Percentiles rank a stretch among this genome's conserved stretches.
Evolutionary conservation across 1,284 basidiomycete species (phyloP).

Genomic region (Apiotrichum brassicae): DNA sequence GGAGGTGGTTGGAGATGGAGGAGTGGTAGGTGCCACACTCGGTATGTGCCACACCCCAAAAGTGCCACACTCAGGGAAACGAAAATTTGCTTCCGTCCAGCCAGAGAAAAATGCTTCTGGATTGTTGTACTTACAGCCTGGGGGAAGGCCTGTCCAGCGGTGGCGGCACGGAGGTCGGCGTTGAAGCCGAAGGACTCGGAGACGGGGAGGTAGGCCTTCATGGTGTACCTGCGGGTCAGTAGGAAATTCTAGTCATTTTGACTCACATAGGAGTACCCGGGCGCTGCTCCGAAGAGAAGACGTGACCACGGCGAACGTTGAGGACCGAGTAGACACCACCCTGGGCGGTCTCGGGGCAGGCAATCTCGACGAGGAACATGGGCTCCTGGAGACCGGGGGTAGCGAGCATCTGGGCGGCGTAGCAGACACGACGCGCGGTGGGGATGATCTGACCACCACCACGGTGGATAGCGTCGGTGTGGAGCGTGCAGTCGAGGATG

Average conservation of each 20-base stretch:
- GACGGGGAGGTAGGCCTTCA: slow-evolving; percentile 50
- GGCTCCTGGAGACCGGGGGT: slow-evolving; percentile 92
- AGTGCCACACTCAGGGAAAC: too few species aligned
- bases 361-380: slow-evolving; percentile 97
- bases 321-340: slow-evolving; percentile 94
- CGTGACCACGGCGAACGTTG: slow-evolving; percentile 98
- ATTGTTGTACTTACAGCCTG: too few species aligned
- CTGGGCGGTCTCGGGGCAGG: slow-evolving; percentile 95
- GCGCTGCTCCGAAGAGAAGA: slow-evolving; percentile 96
- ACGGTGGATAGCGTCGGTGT: slow-evolving; percentile 90
- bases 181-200: slow-evolving; percentile 99
- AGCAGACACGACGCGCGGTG: slow-evolving; percentile 89
- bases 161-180: slow-evolving; percentile 86
- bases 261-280: slow-evolving; percentile 98
- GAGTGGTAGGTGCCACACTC: too few species aligned
- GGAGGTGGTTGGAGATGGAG: too few species aligned
- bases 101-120: too few species aligned
- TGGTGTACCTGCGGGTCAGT: too few species aligned
- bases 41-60: too few species aligned
- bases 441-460: slow-evolving; percentile 99
- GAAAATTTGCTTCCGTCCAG: too few species aligned
- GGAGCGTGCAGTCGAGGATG: slow-evolving; percentile 19
- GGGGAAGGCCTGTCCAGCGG: slow-evolving; percentile 96
- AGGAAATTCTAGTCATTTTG: too few species aligned
- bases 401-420: slow-evolving; percentile 90